Evolutionary conservation across 352 stramenopile genomes (phyloP).

Genomic region (Phytophthora fragariaefolia): DNA sequence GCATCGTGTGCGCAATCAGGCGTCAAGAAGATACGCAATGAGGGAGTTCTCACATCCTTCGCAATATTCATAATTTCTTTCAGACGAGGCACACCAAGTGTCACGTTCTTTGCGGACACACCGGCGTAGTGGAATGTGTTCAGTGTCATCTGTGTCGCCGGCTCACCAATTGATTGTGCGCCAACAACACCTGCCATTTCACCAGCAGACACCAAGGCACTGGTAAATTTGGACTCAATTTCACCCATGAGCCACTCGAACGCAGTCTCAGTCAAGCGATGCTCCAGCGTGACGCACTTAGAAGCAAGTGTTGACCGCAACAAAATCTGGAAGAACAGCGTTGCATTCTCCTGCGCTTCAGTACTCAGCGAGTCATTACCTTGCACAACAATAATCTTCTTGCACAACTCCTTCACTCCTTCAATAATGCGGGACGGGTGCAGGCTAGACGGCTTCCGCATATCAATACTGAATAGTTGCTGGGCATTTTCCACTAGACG

Average conservation of each 20-base stretch:
- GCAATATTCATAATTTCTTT: slow-evolving; percentile 99
- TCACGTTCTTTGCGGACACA: slow-evolving; percentile 99
- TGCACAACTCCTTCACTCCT: slow-evolving; percentile 93
- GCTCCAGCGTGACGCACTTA: slow-evolving; percentile 97
- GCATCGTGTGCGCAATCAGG: slow-evolving; percentile 88
- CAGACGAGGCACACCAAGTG: slow-evolving; percentile 98
- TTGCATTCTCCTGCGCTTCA: slow-evolving; percentile 98
- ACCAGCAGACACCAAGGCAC: slow-evolving; percentile 94
- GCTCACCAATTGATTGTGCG: slow-evolving; percentile 99
- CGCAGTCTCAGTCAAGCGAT: slow-evolving; percentile 95
- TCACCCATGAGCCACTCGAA: slow-evolving; percentile 97
- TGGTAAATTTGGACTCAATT: slow-evolving; percentile 97
- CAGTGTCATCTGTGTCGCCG: slow-evolving; percentile 99
- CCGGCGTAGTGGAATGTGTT: slow-evolving; percentile 99
- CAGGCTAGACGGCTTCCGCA: slow-evolving; percentile 92
- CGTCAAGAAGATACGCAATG: slow-evolving; percentile 95
- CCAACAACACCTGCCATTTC: slow-evolving; percentile 99
- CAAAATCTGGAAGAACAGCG: slow-evolving; percentile 98
- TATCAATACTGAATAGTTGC: slow-evolving; percentile 93
- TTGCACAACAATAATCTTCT: slow-evolving; percentile 96
- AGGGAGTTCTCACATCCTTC: slow-evolving; percentile 98
- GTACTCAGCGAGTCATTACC: slow-evolving; percentile 95
- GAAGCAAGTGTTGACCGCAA: slow-evolving; percentile 95
- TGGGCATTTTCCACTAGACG: slow-evolving; percentile 98
- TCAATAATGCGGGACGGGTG: slow-evolving; percentile 91